A percentile compares a stretch with the other conserved stretches of the same genome.
Conservation (phyloP, 768 basidiomycete genomes). For the Lanmaoa rubissima region DNA sequence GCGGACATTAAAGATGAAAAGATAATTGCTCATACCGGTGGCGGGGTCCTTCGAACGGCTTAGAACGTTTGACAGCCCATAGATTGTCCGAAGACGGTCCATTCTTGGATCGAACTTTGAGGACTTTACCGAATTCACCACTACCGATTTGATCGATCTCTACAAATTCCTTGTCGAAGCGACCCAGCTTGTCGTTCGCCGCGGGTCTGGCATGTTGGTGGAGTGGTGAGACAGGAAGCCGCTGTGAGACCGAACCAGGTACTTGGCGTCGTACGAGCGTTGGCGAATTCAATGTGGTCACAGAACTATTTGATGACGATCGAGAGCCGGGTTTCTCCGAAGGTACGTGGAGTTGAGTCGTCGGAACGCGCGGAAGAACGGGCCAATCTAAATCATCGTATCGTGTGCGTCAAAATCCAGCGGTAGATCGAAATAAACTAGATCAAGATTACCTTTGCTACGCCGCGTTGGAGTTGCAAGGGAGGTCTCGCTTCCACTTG, state of each 20-base stretch:
- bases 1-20: conserved; percentile 10
- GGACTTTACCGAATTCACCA: conserved; percentile 92
- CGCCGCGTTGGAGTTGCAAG: conserved; percentile 62
- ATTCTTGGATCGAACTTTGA: conserved; percentile 74
- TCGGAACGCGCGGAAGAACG: conserved; percentile 47
- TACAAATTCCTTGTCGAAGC: conserved; percentile 79
- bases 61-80: conserved; percentile 93
- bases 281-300: conserved; percentile 46
- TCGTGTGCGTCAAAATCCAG: not conserved
- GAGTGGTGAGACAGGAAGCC: conserved; percentile 23
- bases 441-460: conserved; percentile 47
- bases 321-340: conserved; percentile 54
- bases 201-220: conserved; percentile 28
- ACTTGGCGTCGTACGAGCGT: conserved; percentile 38
- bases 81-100: conserved; percentile 44
- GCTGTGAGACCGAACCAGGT: conserved; percentile 25
- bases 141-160: conserved; percentile 81
- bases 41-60: conserved; percentile 85
- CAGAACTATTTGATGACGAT: conserved; percentile 54
- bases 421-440: conserved; percentile 29
- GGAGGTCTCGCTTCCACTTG: conserved; percentile 67
- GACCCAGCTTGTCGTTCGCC: conserved; percentile 53
- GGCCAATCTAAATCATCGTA: conserved; percentile 48
- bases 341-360: conserved; percentile 34
- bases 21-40: conserved; percentile 64